A percentile compares a stretch with the other conserved stretches of the same genome.
phyloP scores from a whole-genome alignment of 306 rosid species.

The Herpetospermum pedunculosum region DNA sequence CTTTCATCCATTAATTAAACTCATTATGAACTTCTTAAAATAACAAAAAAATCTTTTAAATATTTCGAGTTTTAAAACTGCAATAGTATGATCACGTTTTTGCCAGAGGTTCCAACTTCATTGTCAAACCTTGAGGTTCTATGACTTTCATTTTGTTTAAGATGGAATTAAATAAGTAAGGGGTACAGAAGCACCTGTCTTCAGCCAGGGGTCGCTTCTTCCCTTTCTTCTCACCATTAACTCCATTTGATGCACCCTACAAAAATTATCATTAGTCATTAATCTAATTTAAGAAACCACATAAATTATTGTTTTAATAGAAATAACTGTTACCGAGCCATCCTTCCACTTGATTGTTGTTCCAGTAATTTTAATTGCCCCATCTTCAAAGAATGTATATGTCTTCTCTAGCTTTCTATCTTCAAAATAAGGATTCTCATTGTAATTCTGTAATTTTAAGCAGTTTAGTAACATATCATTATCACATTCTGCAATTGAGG shows the following conservation, averaged over 20 bases:
- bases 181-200: constrained; percentile 32
- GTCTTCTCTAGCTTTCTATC: constrained; percentile 46
- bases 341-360: constrained; percentile 61
- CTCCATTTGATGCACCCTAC: constrained; percentile 50
- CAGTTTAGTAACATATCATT: background rate
- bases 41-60: background rate
- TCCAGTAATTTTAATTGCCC: constrained; percentile 38
- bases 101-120: background rate
- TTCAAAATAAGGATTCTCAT: constrained; percentile 52
- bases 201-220: constrained; percentile 33
- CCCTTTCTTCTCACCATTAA: constrained; percentile 37
- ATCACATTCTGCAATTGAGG: background rate
- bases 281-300: background rate
- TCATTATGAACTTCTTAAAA: background rate
- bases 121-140: background rate
- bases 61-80: background rate
- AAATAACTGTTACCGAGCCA: constrained; percentile 34
- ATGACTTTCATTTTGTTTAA: background rate
- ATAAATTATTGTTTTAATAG: background rate
- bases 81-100: background rate
- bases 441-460: constrained; percentile 35
- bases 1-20: background rate
- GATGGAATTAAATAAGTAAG: background rate
- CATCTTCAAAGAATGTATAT: constrained; percentile 41
- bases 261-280: constrained; percentile 4